Evolutionary conservation across 1,284 basidiomycete species (phyloP), one percentile per base, ranked within the genome.

Genomic region (Ustilago loliicola): DNA sequence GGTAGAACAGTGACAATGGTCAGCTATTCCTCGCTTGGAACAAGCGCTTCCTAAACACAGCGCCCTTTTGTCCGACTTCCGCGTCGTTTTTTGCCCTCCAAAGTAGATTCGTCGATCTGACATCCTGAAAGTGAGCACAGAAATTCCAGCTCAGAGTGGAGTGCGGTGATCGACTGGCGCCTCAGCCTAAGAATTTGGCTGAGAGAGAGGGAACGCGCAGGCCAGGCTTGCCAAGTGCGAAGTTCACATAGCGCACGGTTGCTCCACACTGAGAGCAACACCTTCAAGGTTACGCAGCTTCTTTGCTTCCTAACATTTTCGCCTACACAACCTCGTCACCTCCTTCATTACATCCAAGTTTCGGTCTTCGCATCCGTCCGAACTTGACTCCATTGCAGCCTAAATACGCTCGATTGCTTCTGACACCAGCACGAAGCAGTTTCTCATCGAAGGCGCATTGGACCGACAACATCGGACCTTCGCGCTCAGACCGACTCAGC

Each of bases 141-240:
- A 50, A 27, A 2, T 27, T 6, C 0, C 27, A 13, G n/a, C 27
- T 4, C 1, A 4, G 25, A 15, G 48, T 29, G 27, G 48, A 27
- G 23, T 50, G 48, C 48, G 48, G 48, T 50, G 48, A 50, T 50
- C 48, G 48, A 50, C 48, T 50, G 48, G 48, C 48, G 15, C 15
- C 27, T 50, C 48, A 45, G 42, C 42, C 42, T 45, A 21, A 21
- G n/a, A 45, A 45, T 21, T 27, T 17, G 23, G 23, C 45, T 15
- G 17, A 42, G 40, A 42, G 40, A 6, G 15, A 3, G 23, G 15
- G 27, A 50, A 50, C 48, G 48, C 48, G 48, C 48, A 50, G 48
- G 13, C 48, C 23, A 50, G 47, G 25, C 23, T 50, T 50, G 47
- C 47, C 25, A 50, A 50, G 15, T 47, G 0, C 21, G 11, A 15